phyloP scores from a whole-genome alignment of 2,329 filamentous ascomycete species.

The Paraphoma chrysanthemicola region DNA sequence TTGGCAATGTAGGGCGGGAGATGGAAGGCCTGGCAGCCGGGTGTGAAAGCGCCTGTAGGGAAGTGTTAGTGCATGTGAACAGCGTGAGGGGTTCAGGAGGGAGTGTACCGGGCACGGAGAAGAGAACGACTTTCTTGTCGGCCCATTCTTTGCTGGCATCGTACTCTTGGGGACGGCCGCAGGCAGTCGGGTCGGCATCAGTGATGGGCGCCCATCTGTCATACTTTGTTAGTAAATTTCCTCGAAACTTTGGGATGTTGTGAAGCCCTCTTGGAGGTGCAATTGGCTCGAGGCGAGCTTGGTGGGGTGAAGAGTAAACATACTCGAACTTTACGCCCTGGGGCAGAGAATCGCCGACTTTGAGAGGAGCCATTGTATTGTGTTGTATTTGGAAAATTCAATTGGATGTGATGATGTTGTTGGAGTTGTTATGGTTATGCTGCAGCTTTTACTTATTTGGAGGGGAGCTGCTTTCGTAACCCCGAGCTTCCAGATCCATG shows the following conservation, averaged over 20 bases:
- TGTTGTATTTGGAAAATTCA: constrained; percentile 5
- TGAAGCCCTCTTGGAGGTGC: not conserved
- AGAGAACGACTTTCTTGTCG: constrained; percentile 74
- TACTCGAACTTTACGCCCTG: constrained; percentile 78
- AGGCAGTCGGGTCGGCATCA: constrained; percentile 74
- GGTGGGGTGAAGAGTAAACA: constrained; percentile 34
- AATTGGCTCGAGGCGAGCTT: not conserved
- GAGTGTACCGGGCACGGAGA: constrained; percentile 67
- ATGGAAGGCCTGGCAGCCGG: constrained; percentile 82
- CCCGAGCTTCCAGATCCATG: constrained; percentile 19
- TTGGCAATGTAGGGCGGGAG: constrained; percentile 81
- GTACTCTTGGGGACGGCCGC: constrained; percentile 79
- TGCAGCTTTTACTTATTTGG: constrained; percentile 1
- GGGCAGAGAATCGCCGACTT: constrained; percentile 85
- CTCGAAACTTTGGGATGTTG: not conserved
- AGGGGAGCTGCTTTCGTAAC: constrained; percentile 22
- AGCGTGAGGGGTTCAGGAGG: not conserved
- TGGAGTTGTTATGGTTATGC: constrained; percentile 4
- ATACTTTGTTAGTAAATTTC: constrained; percentile 1
- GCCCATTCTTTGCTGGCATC: constrained; percentile 79
- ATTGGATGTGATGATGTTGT: not conserved
- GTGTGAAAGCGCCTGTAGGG: constrained; percentile 59
- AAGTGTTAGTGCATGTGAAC: not conserved
- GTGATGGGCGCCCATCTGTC: constrained; percentile 78
- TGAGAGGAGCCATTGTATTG: constrained; percentile 68